phyloP scores from a whole-genome alignment of 2,329 filamentous ascomycete species.

The Xylaria polymorpha region DNA sequence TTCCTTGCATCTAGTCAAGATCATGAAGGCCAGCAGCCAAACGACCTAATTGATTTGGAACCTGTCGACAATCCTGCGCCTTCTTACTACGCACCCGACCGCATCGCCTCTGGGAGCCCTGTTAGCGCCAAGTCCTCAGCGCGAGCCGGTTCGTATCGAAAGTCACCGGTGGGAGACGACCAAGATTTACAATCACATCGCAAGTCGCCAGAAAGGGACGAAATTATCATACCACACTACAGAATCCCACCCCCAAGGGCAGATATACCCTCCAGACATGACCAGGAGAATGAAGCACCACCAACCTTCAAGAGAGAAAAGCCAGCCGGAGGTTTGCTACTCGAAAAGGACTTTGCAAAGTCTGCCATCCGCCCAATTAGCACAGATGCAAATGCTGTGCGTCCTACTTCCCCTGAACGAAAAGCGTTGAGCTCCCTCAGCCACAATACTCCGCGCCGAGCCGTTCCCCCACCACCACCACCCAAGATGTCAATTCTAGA shows the following conservation, averaged over 20 bases:
- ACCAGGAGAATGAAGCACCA: conserved; percentile 87
- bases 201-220: conserved; percentile 52
- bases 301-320: conserved; percentile 74
- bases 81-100: conserved; percentile 62
- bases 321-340: conserved; percentile 62
- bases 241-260: conserved; percentile 66
- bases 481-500: conserved; percentile 99
- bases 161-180: conserved; percentile 51
- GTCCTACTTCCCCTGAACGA: conserved; percentile 64
- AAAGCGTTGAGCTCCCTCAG: conserved; percentile 66
- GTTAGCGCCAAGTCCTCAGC: conserved; percentile 61
- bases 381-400: conserved; percentile 55
- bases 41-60: conserved; percentile 53
- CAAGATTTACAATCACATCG: conserved; percentile 44
- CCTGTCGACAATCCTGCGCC: conserved; percentile 53
- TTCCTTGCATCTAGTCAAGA: conserved; percentile 56
- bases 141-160: conserved; percentile 57
- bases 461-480: conserved; percentile 84
- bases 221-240: conserved; percentile 64
- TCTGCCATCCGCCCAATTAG: conserved; percentile 63
- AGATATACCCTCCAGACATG: conserved; percentile 71
- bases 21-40: conserved; percentile 54
- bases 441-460: conserved; percentile 79
- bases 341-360: conserved; percentile 67
- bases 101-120: conserved; percentile 68